phyloP scores from a whole-genome alignment of 257 asterid species.

The Apocynum venetum region DNA sequence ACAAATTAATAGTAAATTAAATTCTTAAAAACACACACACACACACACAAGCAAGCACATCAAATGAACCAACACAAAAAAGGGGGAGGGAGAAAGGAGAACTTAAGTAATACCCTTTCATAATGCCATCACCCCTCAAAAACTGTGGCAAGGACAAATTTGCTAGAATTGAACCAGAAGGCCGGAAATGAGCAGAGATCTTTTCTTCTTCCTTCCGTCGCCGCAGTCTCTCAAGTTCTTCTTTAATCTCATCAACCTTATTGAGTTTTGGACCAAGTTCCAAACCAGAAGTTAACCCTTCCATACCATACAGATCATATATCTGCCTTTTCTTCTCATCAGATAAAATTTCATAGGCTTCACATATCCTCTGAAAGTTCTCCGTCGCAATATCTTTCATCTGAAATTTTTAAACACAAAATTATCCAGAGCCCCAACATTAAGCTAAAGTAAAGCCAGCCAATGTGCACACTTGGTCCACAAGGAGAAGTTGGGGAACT shows the following conservation, averaged over 20 bases:
- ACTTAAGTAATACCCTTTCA: slow-evolving; percentile 63
- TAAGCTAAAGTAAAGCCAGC: neutral
- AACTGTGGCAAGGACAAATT: slow-evolving; percentile 73
- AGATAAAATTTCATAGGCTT: slow-evolving; percentile 90
- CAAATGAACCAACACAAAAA: slow-evolving; percentile 8
- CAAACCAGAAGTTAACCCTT: slow-evolving; percentile 83
- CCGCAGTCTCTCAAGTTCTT: slow-evolving; percentile 82
- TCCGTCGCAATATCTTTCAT: slow-evolving; percentile 95
- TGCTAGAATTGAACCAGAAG: slow-evolving; percentile 82
- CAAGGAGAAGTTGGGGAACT: neutral
- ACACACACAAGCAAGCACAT: neutral
- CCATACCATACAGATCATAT: slow-evolving; percentile 97
- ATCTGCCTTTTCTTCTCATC: slow-evolving; percentile 73
- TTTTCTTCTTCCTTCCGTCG: slow-evolving; percentile 70
- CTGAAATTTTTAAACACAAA: slow-evolving; percentile 33
- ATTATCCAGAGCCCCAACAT: neutral
- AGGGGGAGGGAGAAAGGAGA: slow-evolving; percentile 4
- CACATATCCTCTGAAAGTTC: slow-evolving; percentile 92
- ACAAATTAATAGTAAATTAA: neutral
- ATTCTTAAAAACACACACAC: slow-evolving; percentile 17
- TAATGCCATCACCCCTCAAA: slow-evolving; percentile 80
- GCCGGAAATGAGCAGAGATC: slow-evolving; percentile 46
- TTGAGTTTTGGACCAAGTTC: slow-evolving; percentile 85
- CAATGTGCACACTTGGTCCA: neutral
- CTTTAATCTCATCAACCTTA: slow-evolving; percentile 82